Base-by-base conservation (phyloP, 108 stramenopile species). In the Cyclotella kingstonii region DNA sequence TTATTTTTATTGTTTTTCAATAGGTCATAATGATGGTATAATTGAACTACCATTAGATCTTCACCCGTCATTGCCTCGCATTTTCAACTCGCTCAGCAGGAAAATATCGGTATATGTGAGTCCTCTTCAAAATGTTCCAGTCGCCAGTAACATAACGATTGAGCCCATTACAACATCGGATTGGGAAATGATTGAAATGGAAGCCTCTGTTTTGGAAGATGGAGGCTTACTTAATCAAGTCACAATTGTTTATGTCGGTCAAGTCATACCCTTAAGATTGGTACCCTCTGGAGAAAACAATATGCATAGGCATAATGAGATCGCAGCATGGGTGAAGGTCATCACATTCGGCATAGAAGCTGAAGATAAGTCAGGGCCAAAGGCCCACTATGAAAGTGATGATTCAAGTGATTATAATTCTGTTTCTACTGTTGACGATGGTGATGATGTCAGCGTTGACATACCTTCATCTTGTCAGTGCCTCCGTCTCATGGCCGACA, bases 101-200 rank as follows among this genome's bases (percentile, higher is more conserved):
- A 60, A 60, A n/a, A 26, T 62, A 0, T 9, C 27, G 26, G 66
- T 49, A 63, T 76, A 47, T n/a, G 82, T 91, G 2, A 57, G 67
- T 25, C 54, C 72, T n/a, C 60, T 91, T 10, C 29, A 75, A 27
- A 3, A 33, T 22, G 63, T 86, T 12, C 53, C 60, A 1, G 22
- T 78, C 3, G 84, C 77, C 2, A 45, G 53, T 22, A 41, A 59
- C 22, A 74, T 89, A 3, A 61, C 60, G 1, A 70, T 89, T 43
- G 82, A 90, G 65, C 92, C 89, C 17, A n/a, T 81, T 11, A 55
- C 77, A 4, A 63, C 75, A 10, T 59, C 78, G 18, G 92, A 90
- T 67, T 88, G 86, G 87, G 85, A 90, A 62, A 70, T 88, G 50
- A 65, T 88, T 18, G 81, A 93, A 60, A 77, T 76, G 68, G 63